Evolutionary conservation across 1,284 basidiomycete genomes (phyloP).

Genomic region (Fomitiporia mediterranea): DNA sequence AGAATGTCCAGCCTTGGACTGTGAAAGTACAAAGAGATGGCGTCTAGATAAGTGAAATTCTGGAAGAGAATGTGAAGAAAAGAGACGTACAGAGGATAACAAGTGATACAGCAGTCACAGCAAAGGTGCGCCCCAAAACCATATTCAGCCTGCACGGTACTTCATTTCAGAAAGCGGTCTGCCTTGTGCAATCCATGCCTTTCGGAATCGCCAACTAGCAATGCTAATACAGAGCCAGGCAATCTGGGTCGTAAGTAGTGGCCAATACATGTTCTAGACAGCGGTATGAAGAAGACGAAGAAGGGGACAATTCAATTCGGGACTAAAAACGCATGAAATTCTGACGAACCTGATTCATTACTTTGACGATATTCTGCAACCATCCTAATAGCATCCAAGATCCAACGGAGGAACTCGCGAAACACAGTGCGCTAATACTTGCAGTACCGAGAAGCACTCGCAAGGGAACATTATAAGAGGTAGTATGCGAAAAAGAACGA

Average conservation of each 20-base stretch:
- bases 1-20: constrained; percentile 81
- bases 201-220: constrained; percentile 72
- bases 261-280: neutral
- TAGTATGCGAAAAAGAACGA: constrained; percentile 58
- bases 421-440: constrained; percentile 65
- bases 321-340: no score
- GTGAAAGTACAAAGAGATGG: neutral
- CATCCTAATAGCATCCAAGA: constrained; percentile 70
- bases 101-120: constrained; percentile 50
- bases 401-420: constrained; percentile 66
- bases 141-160: constrained; percentile 68
- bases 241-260: constrained; percentile 34
- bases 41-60: neutral
- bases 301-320: no score
- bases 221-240: constrained; percentile 78
- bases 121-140: constrained; percentile 78
- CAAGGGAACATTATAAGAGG: constrained; percentile 55
- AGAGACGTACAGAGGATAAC: constrained; percentile 54
- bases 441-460: constrained; percentile 62
- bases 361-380: constrained; percentile 78
- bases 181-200: constrained; percentile 70
- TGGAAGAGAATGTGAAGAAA: neutral
- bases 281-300: neutral
- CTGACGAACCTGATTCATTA: constrained; percentile 56
- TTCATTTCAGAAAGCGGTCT: constrained; percentile 62